Evolutionary conservation across 192 early-diverging fungal genomes (phyloP), one percentile per base, ranked within the genome.

Genomic region (Mortierella alpina): DNA sequence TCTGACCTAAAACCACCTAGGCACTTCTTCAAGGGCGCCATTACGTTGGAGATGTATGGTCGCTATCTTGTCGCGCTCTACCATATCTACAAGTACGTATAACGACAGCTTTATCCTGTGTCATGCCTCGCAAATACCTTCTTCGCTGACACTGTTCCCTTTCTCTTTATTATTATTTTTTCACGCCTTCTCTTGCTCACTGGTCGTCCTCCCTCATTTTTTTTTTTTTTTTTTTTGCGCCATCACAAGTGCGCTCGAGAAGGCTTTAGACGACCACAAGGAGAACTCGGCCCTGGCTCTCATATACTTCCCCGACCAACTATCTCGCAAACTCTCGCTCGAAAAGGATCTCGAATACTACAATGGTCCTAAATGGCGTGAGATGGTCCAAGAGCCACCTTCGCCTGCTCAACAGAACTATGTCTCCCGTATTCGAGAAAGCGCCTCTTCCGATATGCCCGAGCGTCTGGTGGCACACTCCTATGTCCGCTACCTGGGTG

Each of bases 401-500:
- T 78, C 84, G 6, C 85, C 85, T 31, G 87, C 86, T 18, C 86
- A 87, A 42, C 73, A 86, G 56, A 55, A 66, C 18, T 90, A 90
- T 54, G 61, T 83, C 18, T 63, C 70, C 9, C 63, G 83, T 15
- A 88, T 90, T 66, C 59, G 84, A 17, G 46, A 53, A 0, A 78
- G 85, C 13, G 66, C 85, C 7, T 59, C 70, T 39, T 66, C 53
- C 18, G 39, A 62, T 5, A 79, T 75, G 20, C 87, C 87, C 22
- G 84, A 84, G 23, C 75, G 87, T 8, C 62, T 90, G 23, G 60
- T 87, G 20, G 86, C 89, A 14, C 88, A 90, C 45, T 70, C 83
- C 49, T 90, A 90, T 39, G 64, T 84, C 11, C 84, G 89, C 7
- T 90, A 90, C 57, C 47, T 90, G 7, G 89, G 87, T 51, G 89